These are phyloP conservation scores for Cymbidium sinense DNA, from an alignment of 106 monocot genomes.

Conservation along the genomic window DNA sequence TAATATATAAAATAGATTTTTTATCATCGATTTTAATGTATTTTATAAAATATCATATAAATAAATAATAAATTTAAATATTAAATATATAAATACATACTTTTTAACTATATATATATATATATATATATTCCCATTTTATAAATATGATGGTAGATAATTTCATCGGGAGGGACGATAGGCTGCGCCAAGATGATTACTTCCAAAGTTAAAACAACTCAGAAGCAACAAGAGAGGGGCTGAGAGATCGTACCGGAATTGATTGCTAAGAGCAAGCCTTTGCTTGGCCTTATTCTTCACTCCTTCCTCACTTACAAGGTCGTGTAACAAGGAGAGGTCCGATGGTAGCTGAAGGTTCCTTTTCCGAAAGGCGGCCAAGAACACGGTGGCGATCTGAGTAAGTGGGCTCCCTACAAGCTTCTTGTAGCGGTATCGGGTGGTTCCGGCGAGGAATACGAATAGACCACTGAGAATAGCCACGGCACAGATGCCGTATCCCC, in stretches of 20 bases:
- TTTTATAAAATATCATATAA: too few relatives aligned
- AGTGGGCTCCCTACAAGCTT: constrained; percentile 57
- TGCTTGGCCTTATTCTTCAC: constrained; percentile 10
- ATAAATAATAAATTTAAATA: too few relatives aligned
- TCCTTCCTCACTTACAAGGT: neutral
- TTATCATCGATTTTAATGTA: too few relatives aligned
- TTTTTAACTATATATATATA: too few relatives aligned
- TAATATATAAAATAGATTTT: too few relatives aligned
- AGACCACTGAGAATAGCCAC: constrained; percentile 34
- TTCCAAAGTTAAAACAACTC: too few relatives aligned
- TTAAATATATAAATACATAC: too few relatives aligned
- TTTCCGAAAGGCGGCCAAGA: constrained; percentile 36
- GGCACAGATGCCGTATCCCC: constrained; percentile 64
- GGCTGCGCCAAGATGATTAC: too few relatives aligned
- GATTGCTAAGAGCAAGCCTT: constrained; percentile 11
- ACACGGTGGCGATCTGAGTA: constrained; percentile 49
- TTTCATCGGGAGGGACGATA: too few relatives aligned
- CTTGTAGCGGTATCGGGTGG: constrained; percentile 46
- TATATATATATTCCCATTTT: too few relatives aligned
- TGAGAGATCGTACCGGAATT: constrained; percentile 12
- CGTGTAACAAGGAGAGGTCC: constrained; percentile 24
- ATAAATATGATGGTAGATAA: too few relatives aligned
- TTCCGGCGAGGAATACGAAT: constrained; percentile 35
- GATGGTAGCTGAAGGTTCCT: constrained; percentile 28
- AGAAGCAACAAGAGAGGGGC: neutral